Evolutionary conservation across 331 rosid species (phyloP).

Genomic region (Quercus phellos): DNA sequence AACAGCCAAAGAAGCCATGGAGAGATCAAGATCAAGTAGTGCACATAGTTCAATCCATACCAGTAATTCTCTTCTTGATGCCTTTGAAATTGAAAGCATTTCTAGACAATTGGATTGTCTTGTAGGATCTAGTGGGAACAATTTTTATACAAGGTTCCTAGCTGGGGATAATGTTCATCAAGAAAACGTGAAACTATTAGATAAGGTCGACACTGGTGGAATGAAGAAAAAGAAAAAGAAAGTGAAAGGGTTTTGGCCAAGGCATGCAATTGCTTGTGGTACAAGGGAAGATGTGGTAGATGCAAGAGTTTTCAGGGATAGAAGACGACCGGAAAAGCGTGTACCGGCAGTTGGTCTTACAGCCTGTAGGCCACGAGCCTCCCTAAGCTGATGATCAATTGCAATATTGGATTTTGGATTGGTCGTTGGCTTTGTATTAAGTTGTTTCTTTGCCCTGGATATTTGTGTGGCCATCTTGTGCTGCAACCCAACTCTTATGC

Average conservation of each 20-base stretch:
- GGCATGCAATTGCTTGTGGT: constrained; percentile 49
- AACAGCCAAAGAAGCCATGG: constrained; percentile 1
- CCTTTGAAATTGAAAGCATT: constrained; percentile 55
- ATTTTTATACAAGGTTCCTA: background rate
- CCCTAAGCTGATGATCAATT: constrained; percentile 16
- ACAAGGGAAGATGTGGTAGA: constrained; percentile 49
- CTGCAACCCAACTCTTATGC: no score
- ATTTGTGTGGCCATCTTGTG: no score
- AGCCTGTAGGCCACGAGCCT: constrained; percentile 12
- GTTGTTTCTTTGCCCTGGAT: background rate
- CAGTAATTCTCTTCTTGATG: constrained; percentile 52
- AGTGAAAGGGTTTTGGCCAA: constrained; percentile 27
- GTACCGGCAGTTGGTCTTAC: constrained; percentile 14
- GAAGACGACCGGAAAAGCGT: constrained; percentile 11
- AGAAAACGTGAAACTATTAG: background rate
- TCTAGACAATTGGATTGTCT: constrained; percentile 40
- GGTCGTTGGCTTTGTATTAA: background rate
- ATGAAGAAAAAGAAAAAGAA: constrained; percentile 22
- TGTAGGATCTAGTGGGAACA: constrained; percentile 22
- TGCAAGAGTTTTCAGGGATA: background rate
- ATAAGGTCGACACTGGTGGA: background rate
- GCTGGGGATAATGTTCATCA: background rate
- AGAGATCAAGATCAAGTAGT: background rate
- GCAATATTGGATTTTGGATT: background rate
- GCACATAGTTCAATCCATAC: background rate